Percentiles rank a stretch among this genome's conserved stretches.
Conservation (phyloP, 345 rosid genomes). For the Cardamine resedifolia region DNA sequence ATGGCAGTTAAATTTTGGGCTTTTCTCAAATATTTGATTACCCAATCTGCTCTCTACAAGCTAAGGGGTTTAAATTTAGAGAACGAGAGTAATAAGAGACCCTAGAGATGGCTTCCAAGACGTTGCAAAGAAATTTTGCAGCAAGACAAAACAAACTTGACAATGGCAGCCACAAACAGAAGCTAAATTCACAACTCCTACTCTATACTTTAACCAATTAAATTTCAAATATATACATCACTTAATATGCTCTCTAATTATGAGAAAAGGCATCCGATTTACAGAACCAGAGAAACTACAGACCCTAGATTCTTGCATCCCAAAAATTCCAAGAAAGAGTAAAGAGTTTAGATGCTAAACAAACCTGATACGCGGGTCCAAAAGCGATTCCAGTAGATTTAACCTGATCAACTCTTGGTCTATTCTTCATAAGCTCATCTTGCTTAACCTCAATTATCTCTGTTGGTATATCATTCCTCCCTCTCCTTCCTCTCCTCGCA, state of each 20-base stretch:
- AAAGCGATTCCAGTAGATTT: slow-evolving; percentile 93
- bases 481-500: slow-evolving; percentile 62
- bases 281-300: neutral
- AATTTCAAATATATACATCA: neutral
- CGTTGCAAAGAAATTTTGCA: slow-evolving; percentile 5
- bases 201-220: neutral
- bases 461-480: slow-evolving; percentile 62
- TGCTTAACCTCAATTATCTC: slow-evolving; percentile 91
- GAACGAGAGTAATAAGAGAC: neutral
- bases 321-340: neutral
- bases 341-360: slow-evolving; percentile 20
- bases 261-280: neutral
- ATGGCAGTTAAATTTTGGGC: neutral
- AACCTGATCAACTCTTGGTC: slow-evolving; percentile 82
- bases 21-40: neutral
- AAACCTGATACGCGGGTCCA: slow-evolving; percentile 93
- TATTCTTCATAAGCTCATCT: slow-evolving; percentile 92
- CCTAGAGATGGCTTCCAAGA: neutral
- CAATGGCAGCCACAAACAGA: slow-evolving; percentile 2
- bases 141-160: slow-evolving; percentile 2
- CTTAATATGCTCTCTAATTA: neutral
- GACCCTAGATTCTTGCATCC: slow-evolving; percentile 3
- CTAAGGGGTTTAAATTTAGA: neutral
- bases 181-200: slow-evolving; percentile 1
- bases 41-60: neutral